A percentile compares a stretch with the other conserved stretches of the same genome.
phyloP scores from a whole-genome alignment of 129 eudicot species.

The Flaveria ramosissima region DNA sequence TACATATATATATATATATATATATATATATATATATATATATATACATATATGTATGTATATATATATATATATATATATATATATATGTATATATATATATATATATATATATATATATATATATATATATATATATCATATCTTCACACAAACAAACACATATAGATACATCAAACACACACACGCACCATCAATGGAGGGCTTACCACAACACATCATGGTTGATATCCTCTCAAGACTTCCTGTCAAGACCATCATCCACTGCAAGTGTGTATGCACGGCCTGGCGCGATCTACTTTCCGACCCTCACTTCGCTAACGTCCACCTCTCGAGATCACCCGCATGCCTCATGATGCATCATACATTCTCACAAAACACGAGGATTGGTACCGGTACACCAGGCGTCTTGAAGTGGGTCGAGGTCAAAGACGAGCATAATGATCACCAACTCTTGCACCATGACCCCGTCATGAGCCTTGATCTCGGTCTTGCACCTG shows the following conservation, averaged over 20 bases:
- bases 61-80: too few relatives aligned
- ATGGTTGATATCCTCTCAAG: constrained; percentile 40
- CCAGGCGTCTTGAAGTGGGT: constrained; percentile 23
- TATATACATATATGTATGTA: too few relatives aligned
- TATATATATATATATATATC: too few relatives aligned
- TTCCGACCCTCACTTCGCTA: constrained; percentile 31
- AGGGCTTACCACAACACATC: constrained; percentile 32
- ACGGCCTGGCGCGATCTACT: constrained; percentile 40
- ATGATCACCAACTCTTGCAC: constrained; percentile 20
- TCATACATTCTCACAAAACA: not conserved
- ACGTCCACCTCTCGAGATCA: constrained; percentile 40
- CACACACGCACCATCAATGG: constrained; percentile 14
- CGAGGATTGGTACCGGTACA: not conserved
- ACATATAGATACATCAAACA: not conserved
- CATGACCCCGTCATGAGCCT: constrained; percentile 20
- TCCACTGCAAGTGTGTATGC: constrained; percentile 44
- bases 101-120: too few relatives aligned
- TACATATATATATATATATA: not conserved
- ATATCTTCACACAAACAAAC: too few relatives aligned
- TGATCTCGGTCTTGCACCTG: constrained; percentile 16
- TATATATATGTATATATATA: too few relatives aligned
- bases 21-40: too few relatives aligned
- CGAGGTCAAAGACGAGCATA: constrained; percentile 23
- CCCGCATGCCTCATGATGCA: constrained; percentile 33
- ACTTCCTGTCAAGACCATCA: constrained; percentile 40